phyloP scores from a whole-genome alignment of 148 eudicot species.

The Polygonum aviculare region DNA sequence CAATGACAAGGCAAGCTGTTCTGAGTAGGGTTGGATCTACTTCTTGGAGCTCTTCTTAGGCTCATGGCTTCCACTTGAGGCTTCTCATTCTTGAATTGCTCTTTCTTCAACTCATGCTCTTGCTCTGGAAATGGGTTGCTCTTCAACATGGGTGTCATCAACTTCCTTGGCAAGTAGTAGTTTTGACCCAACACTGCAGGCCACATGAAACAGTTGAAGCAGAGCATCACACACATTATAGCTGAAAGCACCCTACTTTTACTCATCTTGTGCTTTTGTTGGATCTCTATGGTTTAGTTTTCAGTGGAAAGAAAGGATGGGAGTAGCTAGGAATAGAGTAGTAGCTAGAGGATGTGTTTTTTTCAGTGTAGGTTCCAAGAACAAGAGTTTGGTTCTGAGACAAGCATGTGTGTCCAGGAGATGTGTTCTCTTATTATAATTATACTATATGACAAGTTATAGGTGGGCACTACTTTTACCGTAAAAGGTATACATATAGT shows the following conservation, averaged over 20 bases:
- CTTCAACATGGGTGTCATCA: neutral
- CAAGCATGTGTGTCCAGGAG: slow-evolving; percentile 7
- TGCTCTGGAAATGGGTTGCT: neutral
- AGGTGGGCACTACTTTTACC: neutral
- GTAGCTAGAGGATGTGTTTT: neutral
- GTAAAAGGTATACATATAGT: too few relatives aligned
- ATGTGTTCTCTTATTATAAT: neutral
- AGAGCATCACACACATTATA: neutral
- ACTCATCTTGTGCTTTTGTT: neutral
- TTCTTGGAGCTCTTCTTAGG: slow-evolving; percentile 1
- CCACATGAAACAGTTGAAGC: neutral
- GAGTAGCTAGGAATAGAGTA: neutral
- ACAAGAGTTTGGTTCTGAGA: slow-evolving; percentile 9
- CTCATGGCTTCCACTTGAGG: slow-evolving; percentile 1
- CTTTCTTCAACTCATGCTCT: neutral
- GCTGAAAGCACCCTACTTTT: neutral
- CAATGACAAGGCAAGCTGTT: slow-evolving; percentile 9
- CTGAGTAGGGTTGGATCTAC: slow-evolving; percentile 7
- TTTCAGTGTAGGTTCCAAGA: neutral
- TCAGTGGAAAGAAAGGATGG: neutral
- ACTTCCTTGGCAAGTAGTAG: neutral
- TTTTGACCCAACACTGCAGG: neutral
- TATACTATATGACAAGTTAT: neutral
- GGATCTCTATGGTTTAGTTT: neutral
- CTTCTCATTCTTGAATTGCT: neutral